Evolutionary conservation across 192 early-diverging fungal species (phyloP), one percentile per base, ranked within the genome.

Genomic region (Coemansia sp.): DNA sequence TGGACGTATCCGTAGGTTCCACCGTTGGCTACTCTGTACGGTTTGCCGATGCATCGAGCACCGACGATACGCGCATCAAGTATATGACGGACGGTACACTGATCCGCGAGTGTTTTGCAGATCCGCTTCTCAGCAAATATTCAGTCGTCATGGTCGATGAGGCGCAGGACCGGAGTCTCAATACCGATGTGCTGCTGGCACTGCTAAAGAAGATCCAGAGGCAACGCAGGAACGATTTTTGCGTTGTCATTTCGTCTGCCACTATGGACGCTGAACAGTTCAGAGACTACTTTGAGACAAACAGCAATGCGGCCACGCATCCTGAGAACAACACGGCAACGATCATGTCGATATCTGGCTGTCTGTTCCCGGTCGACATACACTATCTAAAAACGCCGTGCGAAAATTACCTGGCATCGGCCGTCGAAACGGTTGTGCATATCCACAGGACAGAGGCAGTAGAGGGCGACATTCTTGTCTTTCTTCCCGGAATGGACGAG

Each of bases 51-150:
- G 91, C 90, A 53, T 95, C 90, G 11, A 86, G 87, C 30, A 87
- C 94, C 1, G 87, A 91, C 53, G 92, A 90, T 8, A 87, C 84
- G 48, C 94, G 97, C 56, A 83, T 99, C 42, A 99, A 96, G 67
- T 96, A 94, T 75, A 90, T 99, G 92, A 97, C 97, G 9, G 94
- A 97, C 64, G 94, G 94, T 82, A 92, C 94, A 84, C 65, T 99
- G 37, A 80, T 97, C 30, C 85, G 94, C 67, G 97, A 99, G 67
- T 92, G 91, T 66, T 72, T 97, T 40, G 82, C 93, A 2, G 97
- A 99, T 61, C 85, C 92, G 0, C 67, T 84, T 37, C 85, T 99
- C 58, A 83, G 75, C 27, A 84, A 87, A 19, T 99, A 99, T 81
- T 91, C 93, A 8, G 89, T 94, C 4, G 81, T 99, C 23, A 86